Evolutionary conservation across 164 flowering plant genomes (phyloP), one percentile per base, ranked within the genome.

Genomic region (Berberis thunbergii): DNA sequence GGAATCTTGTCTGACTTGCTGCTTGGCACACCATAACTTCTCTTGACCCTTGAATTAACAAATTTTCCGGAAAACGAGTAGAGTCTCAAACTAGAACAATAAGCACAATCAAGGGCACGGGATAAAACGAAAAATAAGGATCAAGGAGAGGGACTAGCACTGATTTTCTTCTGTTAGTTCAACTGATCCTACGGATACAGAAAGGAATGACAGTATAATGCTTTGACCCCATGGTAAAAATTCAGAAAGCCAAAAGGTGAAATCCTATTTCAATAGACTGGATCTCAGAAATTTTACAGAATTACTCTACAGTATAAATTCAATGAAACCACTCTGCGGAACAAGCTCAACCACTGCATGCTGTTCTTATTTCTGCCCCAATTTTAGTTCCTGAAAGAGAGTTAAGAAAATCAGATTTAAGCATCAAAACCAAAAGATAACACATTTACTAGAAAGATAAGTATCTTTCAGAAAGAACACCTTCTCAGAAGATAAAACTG

Each of bases 1-100:
- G 83, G 74, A 90, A 93, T 84, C 88, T 84, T 73, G 97, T 86
- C 74, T 86, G 88, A 57, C 89, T 74, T 3, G 98, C 94, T 77
- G 94, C 87, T 88, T 88, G 98, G 92, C 96, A 81, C 83, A 90
- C 97, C 98, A 93, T 93, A 76, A 88, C 98, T 90, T 74, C 93
- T 68, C 61, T 54, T 41, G 58, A 63, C 75, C 76, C 78, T 70
- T 73, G 43, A 69, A 70, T 73, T 61, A n/a, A 62, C 38, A 26
- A 26, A 26, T 26, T 26, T 26, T 26, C 26, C 26, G 26, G 26
- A 26, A 26, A 61, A 40, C 49, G 11, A 53, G 40, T 11, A 2
- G 8, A 40, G 53, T 42, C 7, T 41, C 7, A 38, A 46, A 57
- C 2, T 3, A 43, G 41, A 50, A 11, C 38, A 2, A 46, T n/a